Conservation (phyloP, 306 rosid genomes). For the Cercis canadensis region DNA sequence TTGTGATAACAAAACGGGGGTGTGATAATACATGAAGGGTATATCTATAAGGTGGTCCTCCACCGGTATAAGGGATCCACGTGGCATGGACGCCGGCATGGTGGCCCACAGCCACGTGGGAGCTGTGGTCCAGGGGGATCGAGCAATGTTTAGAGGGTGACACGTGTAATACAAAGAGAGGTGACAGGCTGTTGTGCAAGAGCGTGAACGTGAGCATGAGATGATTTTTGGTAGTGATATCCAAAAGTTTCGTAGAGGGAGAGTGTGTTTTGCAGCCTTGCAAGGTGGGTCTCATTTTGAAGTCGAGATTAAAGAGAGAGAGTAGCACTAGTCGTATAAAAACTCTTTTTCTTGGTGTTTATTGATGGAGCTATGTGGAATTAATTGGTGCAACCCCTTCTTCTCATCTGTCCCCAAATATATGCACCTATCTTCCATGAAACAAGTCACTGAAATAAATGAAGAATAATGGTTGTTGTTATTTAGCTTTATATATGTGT, state of each 20-base stretch:
- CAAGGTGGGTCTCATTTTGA: constrained; percentile 30
- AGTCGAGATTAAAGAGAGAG: too few relatives aligned
- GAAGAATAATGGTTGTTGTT: too few relatives aligned
- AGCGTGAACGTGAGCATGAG: too few relatives aligned
- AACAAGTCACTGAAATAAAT: too few relatives aligned
- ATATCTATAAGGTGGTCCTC: constrained; percentile 63
- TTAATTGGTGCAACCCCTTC: too few relatives aligned
- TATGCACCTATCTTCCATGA: too few relatives aligned
- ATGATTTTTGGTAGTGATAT: not conserved
- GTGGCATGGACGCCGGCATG: constrained; percentile 63
- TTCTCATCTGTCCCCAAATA: too few relatives aligned
- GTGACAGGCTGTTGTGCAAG: constrained; percentile 56
- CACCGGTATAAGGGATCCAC: constrained; percentile 41
- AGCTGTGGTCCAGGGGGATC: constrained; percentile 58
- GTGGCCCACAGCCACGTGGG: constrained; percentile 73
- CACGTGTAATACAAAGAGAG: constrained; percentile 50
- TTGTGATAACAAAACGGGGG: constrained; percentile 40
- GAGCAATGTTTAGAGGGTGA: constrained; percentile 20
- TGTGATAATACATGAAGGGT: constrained; percentile 37
- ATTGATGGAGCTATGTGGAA: too few relatives aligned
- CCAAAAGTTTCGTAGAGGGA: constrained; percentile 18
- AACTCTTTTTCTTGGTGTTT: too few relatives aligned
- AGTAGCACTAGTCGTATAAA: too few relatives aligned
- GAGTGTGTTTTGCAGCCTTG: constrained; percentile 36
- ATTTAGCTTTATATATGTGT: too few relatives aligned